Percentiles rank a stretch among this genome's conserved stretches.
Conservation (phyloP, 2,329 filamentous ascomycete species). For the Colletotrichum sansevieriae region DNA sequence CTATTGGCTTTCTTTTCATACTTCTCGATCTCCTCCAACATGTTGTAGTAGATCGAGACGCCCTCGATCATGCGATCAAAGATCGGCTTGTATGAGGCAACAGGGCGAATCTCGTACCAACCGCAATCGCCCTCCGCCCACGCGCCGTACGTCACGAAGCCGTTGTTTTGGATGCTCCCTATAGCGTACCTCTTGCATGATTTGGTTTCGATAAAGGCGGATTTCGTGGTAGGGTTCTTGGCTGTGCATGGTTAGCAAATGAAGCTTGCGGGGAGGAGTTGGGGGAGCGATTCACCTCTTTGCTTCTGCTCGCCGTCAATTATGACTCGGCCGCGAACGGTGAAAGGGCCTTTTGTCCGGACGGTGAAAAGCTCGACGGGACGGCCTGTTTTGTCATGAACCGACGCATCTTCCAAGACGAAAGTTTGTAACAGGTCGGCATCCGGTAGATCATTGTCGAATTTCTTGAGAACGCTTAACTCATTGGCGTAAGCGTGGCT, state of each 20-base stretch:
- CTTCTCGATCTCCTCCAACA: conserved; percentile 68
- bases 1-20: conserved; percentile 47
- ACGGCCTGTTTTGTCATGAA: conserved; percentile 67
- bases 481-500: conserved; percentile 51
- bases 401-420: conserved; percentile 61
- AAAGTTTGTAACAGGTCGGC: conserved; percentile 33
- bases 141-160: conserved; percentile 58
- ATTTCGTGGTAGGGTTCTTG: conserved; percentile 48
- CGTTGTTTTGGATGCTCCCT: conserved; percentile 60
- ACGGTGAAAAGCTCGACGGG: conserved; percentile 73
- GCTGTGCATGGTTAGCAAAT: conserved; percentile 47
- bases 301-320: conserved; percentile 57
- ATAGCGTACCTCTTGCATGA: conserved; percentile 65
- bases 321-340: conserved; percentile 69
- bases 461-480: conserved; percentile 51
- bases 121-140: conserved; percentile 76
- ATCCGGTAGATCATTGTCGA: conserved; percentile 11
- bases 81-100: conserved; percentile 66
- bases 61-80: conserved; percentile 73
- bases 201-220: conserved; percentile 67
- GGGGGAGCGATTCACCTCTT: conserved; percentile 52
- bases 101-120: conserved; percentile 76
- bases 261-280: too few relatives aligned
- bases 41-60: conserved; percentile 72
- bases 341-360: conserved; percentile 70